phyloP scores from a whole-genome alignment of 164 flowering plant genomes.

The Litsea cubeba region DNA sequence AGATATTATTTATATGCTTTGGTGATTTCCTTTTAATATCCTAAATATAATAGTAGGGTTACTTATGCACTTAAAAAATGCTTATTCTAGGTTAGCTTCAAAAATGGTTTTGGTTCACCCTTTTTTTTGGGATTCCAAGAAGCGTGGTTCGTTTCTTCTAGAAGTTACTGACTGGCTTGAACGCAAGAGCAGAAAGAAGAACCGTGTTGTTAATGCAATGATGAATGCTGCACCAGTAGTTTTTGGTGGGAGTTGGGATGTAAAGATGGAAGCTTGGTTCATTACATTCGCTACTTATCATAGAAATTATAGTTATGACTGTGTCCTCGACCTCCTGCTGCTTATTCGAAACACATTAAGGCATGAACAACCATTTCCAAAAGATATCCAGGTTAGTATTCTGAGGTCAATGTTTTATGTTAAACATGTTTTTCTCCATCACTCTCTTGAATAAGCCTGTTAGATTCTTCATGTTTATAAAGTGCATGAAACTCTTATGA shows the following conservation, averaged over 20 bases:
- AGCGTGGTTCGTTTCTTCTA: conserved; percentile 63
- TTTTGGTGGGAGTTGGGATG: conserved; percentile 71
- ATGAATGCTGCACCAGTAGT: conserved; percentile 44
- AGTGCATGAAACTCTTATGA: too few relatives aligned
- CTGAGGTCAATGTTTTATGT: not conserved
- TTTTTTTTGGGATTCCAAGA: conserved; percentile 67
- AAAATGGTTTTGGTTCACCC: conserved; percentile 55
- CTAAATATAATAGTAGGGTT: not conserved
- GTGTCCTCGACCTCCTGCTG: conserved; percentile 61
- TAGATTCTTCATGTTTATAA: too few relatives aligned
- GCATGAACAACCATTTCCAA: conserved; percentile 49
- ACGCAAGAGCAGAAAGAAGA: conserved; percentile 49
- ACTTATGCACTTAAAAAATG: not conserved
- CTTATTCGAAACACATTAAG: conserved; percentile 69
- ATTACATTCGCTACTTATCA: conserved; percentile 51
- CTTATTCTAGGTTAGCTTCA: conserved; percentile 52
- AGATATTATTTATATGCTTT: not conserved
- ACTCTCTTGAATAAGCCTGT: not conserved
- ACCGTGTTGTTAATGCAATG: conserved; percentile 47
- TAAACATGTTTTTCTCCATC: too few relatives aligned
- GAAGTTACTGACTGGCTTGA: conserved; percentile 71
- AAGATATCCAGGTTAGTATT: conserved; percentile 46
- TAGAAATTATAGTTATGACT: conserved; percentile 63
- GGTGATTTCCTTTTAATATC: not conserved
- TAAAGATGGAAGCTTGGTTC: conserved; percentile 55